Evolutionary conservation across 139 green algal genomes (phyloP).

Genomic region (Mesotaenium endlicherianum): DNA sequence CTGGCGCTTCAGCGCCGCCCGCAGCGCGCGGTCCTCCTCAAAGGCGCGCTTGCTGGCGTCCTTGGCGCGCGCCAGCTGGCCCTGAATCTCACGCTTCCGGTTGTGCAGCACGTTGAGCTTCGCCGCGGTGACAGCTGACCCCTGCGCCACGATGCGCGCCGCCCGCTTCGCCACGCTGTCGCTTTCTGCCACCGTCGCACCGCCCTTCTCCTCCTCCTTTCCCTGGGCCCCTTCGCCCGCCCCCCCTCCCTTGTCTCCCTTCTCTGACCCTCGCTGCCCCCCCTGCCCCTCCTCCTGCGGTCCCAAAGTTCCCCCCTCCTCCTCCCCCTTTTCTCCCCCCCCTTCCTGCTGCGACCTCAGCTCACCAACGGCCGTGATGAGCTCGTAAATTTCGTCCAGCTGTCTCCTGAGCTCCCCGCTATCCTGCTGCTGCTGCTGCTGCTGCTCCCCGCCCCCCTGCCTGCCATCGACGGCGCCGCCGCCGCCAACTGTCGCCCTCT

Average conservation of each 20-base stretch:
- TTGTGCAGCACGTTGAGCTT: slow-evolving; percentile 35
- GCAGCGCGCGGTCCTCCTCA: slow-evolving; percentile 18
- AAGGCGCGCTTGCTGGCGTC: neutral
- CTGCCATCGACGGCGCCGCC: neutral
- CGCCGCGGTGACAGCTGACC: neutral
- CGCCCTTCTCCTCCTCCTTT: slow-evolving; percentile 5
- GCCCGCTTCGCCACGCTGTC: neutral
- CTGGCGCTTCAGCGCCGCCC: slow-evolving; percentile 12
- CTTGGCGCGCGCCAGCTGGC: slow-evolving; percentile 2
- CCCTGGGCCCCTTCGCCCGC: neutral
- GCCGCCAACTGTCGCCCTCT: neutral
- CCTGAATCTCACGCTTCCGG: slow-evolving; percentile 22
- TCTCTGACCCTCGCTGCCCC: neutral
- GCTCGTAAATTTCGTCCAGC: slow-evolving; percentile 2
- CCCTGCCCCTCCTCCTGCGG: slow-evolving; percentile 11
- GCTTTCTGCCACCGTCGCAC: neutral
- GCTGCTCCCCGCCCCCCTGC: slow-evolving; percentile 2
- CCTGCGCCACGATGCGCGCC: slow-evolving; percentile 11
- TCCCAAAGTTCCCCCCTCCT: neutral
- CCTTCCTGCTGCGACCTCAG: slow-evolving; percentile 8
- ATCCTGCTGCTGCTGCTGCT: neutral
- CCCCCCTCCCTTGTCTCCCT: slow-evolving; percentile 8
- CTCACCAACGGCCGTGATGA: slow-evolving; percentile 13
- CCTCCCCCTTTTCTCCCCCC: neutral
- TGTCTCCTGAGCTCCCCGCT: slow-evolving; percentile 2